Conservation (phyloP, 2,329 filamentous ascomycete genomes). For the Fusarium temperatum region DNA sequence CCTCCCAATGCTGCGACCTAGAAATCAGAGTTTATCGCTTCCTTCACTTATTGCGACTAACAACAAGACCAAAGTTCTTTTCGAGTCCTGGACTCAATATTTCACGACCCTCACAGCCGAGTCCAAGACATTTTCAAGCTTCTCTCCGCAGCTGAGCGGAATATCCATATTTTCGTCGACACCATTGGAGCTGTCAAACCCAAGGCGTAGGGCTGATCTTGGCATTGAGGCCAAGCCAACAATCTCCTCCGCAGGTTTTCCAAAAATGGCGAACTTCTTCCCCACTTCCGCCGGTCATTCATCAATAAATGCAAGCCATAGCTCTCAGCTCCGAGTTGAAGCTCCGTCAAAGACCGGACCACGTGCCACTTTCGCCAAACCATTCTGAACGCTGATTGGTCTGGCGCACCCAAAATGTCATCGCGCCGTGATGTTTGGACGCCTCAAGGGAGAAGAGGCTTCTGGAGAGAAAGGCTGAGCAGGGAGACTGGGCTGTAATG, state of each 20-base stretch:
- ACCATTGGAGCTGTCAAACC: not conserved
- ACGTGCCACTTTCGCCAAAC: not conserved
- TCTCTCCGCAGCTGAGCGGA: not conserved
- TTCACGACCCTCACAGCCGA: too few relatives aligned
- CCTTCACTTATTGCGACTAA: not conserved
- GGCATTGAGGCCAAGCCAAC: not conserved
- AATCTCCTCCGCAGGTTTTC: not conserved
- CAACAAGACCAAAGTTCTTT: not conserved
- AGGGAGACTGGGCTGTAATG: not conserved
- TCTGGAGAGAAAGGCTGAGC: not conserved
- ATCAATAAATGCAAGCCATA: not conserved
- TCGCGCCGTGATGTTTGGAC: not conserved
- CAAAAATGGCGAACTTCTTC: not conserved
- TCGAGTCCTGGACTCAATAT: not conserved
- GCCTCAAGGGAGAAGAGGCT: not conserved
- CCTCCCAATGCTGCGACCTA: accelerated
- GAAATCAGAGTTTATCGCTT: not conserved
- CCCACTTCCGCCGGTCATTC: not conserved
- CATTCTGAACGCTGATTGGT: not conserved
- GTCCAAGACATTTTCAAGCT: not conserved
- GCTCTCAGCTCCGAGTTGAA: not conserved
- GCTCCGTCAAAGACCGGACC: not conserved
- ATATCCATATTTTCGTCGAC: accelerated
- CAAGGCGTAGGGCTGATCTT: not conserved
- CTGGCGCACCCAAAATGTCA: not conserved